phyloP scores from a whole-genome alignment of 345 rosid species.

The Heritiera littoralis region DNA sequence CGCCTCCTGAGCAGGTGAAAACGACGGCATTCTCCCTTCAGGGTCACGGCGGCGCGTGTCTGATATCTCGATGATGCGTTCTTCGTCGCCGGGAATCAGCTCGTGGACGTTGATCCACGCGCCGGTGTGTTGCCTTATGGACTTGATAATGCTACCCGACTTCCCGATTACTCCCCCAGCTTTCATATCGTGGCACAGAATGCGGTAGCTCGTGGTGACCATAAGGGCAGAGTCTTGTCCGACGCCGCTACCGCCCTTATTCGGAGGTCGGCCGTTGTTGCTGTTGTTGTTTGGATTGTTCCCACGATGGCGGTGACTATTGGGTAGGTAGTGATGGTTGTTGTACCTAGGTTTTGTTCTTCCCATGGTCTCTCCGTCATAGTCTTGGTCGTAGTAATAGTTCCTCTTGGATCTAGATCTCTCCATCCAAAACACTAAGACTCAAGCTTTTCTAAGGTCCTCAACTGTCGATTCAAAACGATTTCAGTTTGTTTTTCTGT shows the following conservation, averaged over 20 bases:
- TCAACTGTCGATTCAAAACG: not conserved
- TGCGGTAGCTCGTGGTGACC: conserved; percentile 89
- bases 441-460: not conserved
- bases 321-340: conserved; percentile 46
- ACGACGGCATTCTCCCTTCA: conserved; percentile 87
- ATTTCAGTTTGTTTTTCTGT: not conserved
- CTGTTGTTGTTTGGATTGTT: conserved; percentile 34
- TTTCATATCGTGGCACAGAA: conserved; percentile 87
- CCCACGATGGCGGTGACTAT: conserved; percentile 54
- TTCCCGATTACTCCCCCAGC: conserved; percentile 99
- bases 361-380: conserved; percentile 61
- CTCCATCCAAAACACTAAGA: conserved; percentile 48
- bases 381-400: conserved; percentile 90
- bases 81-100: conserved; percentile 82
- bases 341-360: conserved; percentile 81
- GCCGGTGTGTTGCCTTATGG: conserved; percentile 89
- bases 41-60: conserved; percentile 94
- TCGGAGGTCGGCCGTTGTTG: conserved; percentile 20
- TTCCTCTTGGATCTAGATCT: conserved; percentile 97
- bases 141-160: conserved; percentile 89
- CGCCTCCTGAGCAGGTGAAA: conserved; percentile 98
- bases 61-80: conserved; percentile 94
- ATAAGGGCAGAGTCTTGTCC: conserved; percentile 47
- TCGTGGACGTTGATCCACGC: conserved; percentile 99
- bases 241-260: conserved; percentile 19